These are phyloP conservation scores for Microdochium trichocladiopsis DNA, from an alignment of 2,329 filamentous ascomycete species.

Conservation along the genomic window DNA sequence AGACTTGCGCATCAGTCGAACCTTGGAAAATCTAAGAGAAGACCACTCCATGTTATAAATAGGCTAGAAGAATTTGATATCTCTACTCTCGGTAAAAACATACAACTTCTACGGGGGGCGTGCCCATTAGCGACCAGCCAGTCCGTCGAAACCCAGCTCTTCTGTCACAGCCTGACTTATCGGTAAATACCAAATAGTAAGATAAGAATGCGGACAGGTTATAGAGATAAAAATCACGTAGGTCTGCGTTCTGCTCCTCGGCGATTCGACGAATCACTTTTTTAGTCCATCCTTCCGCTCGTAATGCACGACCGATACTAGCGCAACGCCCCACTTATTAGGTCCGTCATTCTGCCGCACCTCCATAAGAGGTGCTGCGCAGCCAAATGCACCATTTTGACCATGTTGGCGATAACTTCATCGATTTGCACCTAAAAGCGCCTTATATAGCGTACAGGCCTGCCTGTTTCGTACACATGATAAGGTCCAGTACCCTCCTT, in stretches of 20 bases:
- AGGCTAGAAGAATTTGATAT: too few species aligned
- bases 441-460: background rate
- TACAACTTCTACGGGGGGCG: conserved; percentile 11
- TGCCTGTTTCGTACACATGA: background rate
- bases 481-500: background rate
- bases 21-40: too few species aligned
- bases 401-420: background rate
- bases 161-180: conserved; percentile 24
- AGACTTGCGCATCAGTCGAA: too few species aligned
- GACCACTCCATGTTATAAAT: too few species aligned
- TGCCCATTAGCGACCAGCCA: conserved; percentile 19
- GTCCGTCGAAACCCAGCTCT: conserved; percentile 19
- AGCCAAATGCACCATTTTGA: background rate
- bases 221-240: conserved; percentile 22
- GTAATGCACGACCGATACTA: too few species aligned
- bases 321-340: background rate
- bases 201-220: conserved; percentile 17
- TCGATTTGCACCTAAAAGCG: background rate
- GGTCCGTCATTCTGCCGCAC: background rate
- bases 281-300: too few species aligned
- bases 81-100: background rate
- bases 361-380: background rate
- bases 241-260: conserved; percentile 18
- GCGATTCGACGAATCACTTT: conserved; percentile 11
- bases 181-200: conserved; percentile 21